Evolutionary conservation across 108 stramenopile species (phyloP).

Genomic region (Skeletonema menzelii): DNA sequence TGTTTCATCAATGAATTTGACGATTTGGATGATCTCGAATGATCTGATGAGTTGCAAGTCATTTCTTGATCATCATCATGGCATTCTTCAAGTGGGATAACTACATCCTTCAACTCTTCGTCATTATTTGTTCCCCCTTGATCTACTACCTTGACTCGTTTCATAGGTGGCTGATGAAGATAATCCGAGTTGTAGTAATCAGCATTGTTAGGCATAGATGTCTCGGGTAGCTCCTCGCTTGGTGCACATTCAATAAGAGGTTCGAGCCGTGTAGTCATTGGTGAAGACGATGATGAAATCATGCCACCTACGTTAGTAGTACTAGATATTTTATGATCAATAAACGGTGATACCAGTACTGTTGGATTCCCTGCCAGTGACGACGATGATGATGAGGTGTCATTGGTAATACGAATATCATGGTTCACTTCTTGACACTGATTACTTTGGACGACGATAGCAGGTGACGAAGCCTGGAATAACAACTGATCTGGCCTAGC

Average conservation of each 20-base stretch:
- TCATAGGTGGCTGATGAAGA: not conserved
- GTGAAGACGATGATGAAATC: no score
- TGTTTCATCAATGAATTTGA: not conserved
- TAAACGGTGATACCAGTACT: not conserved
- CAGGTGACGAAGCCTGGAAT: not conserved
- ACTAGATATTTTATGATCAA: not conserved
- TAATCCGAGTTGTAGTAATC: not conserved
- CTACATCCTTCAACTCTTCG: not conserved
- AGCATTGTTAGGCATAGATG: no score
- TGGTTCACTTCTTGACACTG: not conserved
- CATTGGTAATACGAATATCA: not conserved
- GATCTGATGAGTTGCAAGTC: not conserved
- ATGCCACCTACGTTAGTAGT: no score
- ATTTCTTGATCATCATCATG: not conserved
- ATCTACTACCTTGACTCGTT: not conserved
- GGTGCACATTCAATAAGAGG: no score
- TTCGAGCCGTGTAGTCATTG: no score
- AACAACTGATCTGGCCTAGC: not conserved
- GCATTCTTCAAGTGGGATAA: not conserved
- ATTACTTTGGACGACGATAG: not conserved
- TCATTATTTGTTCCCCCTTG: not conserved
- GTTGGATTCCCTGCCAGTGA: not conserved
- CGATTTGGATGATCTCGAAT: not conserved
- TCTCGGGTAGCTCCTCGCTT: no score
- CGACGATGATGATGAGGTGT: not conserved